Conservation (phyloP, 768 basidiomycete species). For the Cantharellus cinnabarinus region DNA sequence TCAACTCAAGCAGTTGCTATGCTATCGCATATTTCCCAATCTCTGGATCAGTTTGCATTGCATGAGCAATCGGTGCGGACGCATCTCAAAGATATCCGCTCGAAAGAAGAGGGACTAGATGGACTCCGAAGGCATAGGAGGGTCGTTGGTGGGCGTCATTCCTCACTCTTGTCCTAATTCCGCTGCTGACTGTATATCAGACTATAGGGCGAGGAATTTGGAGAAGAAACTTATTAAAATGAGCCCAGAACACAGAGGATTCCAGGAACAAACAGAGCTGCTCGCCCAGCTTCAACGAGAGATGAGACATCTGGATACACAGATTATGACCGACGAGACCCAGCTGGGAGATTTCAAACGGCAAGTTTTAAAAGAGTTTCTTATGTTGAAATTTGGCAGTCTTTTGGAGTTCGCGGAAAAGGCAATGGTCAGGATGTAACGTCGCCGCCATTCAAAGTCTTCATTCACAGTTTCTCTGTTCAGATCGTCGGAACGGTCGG, state of each 20-base stretch:
- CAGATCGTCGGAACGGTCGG: constrained; percentile 32
- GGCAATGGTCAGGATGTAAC: constrained; percentile 25
- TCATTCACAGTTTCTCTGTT: background rate
- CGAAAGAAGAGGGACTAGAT: constrained; percentile 66
- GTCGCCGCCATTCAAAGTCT: background rate
- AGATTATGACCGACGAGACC: constrained; percentile 70
- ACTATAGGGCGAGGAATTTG: constrained; percentile 54
- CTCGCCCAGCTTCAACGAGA: constrained; percentile 54
- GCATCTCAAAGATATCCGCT: constrained; percentile 64
- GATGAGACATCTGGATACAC: constrained; percentile 56
- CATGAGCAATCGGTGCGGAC: constrained; percentile 49
- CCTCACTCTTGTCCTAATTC: background rate
- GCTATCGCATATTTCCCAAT: constrained; percentile 42
- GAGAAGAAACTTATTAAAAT: constrained; percentile 83
- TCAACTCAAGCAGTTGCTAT: constrained; percentile 49
- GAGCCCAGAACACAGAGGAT: constrained; percentile 73
- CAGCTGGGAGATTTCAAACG: constrained; percentile 71
- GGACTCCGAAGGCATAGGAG: constrained; percentile 53
- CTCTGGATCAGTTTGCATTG: constrained; percentile 45
- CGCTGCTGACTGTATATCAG: constrained; percentile 7
- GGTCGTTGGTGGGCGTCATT: constrained; percentile 18
- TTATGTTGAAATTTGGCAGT: constrained; percentile 77
- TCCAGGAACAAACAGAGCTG: constrained; percentile 47
- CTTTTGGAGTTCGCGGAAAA: constrained; percentile 71
- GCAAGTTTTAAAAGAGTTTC: constrained; percentile 38